Base-by-base conservation (phyloP, 106 monocot genomes). In the Dendrobium officinale region DNA sequence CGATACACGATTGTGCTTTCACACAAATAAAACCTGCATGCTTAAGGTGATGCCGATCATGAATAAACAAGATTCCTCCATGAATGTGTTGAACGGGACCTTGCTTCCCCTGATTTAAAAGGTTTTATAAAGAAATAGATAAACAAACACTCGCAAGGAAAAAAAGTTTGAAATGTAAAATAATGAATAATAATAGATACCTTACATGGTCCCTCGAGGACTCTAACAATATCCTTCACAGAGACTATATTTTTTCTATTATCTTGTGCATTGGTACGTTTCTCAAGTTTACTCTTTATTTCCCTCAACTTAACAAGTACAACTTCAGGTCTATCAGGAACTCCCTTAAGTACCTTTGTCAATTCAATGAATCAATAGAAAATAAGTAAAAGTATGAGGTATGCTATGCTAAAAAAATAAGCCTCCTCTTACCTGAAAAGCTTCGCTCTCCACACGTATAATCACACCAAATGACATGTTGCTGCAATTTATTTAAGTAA, bases 21-120 rank as follows among this genome's bases (percentile, higher is more conserved):
- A 88, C 93, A 85, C 99, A 99, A 49, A 99, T 93, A 86, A 90
- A 99, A 49, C 99, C 99, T 55, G 99, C 93, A 86, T 99, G 99
- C 61, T 99, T 93, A 64, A 99, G 84, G 83, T 99, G 99, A 82
- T 95, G 99, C 17, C 95, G 91, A 77, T 99, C 99, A 89, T 95
- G 81, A 54, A 99, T 93, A 83, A 99, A 99, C 75, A 99, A 68
- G 44, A 99, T 91, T 26, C 93, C 93, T 74, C 79, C 86, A 75
- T 93, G 83, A 78, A 99, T 99, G 80, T 93, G 99, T 73, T 99
- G 90, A 44, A 95, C 95, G 45, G 93, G 93, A n/a, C 99, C 99
- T 91, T 91, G 95, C 67, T 86, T 93, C 67, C 95, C 99, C 95
- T 99, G 47, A 45, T 78, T 82, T 79, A 87, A 67, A 79, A 83